Conservation (phyloP, 345 rosid genomes). For the Noccaea caerulescens region DNA sequence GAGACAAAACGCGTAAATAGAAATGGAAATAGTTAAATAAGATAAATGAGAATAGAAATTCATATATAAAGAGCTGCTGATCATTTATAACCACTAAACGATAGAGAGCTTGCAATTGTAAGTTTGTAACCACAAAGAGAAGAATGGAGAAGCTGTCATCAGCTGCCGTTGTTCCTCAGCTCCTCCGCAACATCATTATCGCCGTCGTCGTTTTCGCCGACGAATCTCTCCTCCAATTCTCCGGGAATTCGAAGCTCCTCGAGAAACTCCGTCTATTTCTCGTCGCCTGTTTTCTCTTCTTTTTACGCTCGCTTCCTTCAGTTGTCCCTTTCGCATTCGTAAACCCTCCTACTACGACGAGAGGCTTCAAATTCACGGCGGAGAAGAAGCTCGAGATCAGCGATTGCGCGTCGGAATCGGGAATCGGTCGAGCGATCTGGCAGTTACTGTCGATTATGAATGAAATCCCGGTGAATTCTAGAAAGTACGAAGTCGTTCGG, state of each 20-base stretch:
- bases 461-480: constrained; percentile 75
- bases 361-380: constrained; percentile 9
- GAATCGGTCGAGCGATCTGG: constrained; percentile 74
- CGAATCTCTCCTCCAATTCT: constrained; percentile 56
- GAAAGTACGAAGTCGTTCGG: constrained; percentile 77
- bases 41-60: not conserved
- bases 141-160: constrained; percentile 54
- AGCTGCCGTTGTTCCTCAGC: constrained; percentile 54
- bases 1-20: constrained; percentile 23
- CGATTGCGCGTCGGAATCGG: constrained; percentile 49
- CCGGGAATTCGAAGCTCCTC: constrained; percentile 54
- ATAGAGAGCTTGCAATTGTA: not conserved
- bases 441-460: constrained; percentile 61
- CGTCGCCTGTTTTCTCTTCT: constrained; percentile 59
- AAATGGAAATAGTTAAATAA: constrained; percentile 3
- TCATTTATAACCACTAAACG: constrained; percentile 8
- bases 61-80: constrained; percentile 3
- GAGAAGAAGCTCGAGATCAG: constrained; percentile 19
- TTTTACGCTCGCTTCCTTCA: constrained; percentile 60
- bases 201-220: constrained; percentile 65
- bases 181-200: constrained; percentile 58
- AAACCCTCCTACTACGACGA: constrained; percentile 24
- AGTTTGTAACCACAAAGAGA: constrained; percentile 20
- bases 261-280: constrained; percentile 56
- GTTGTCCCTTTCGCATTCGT: constrained; percentile 42